phyloP scores from a whole-genome alignment of 176 grass and related monocot genomes.

The Cymbopogon citratus region DNA sequence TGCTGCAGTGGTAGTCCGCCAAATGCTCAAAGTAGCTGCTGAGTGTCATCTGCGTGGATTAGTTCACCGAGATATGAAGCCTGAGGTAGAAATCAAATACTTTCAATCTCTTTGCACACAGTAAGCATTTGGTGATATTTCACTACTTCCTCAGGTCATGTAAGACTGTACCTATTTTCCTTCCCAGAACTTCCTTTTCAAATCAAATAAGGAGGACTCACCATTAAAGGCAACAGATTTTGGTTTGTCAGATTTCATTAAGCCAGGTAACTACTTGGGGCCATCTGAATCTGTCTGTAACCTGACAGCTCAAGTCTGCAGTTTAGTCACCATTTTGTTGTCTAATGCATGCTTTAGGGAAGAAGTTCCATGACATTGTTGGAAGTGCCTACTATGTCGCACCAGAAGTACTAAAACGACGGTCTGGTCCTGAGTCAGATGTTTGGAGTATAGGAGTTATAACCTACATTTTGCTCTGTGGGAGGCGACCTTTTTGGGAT shows the following conservation, averaged over 20 bases:
- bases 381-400: conserved; percentile 99
- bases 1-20: conserved; percentile 85
- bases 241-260: conserved; percentile 93
- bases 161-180: conserved; percentile 52
- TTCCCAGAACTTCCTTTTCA: conserved; percentile 99
- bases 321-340: conserved; percentile 6
- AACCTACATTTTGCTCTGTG: conserved; percentile 98
- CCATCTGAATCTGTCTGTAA: conserved; percentile 14
- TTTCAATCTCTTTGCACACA: conserved; percentile 23
- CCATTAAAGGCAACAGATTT: conserved; percentile 96
- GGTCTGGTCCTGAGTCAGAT: conserved; percentile 90
- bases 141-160: conserved; percentile 41
- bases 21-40: conserved; percentile 98
- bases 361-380: conserved; percentile 91
- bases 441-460: conserved; percentile 99
- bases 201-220: conserved; percentile 74
- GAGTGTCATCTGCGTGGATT: conserved; percentile 94
- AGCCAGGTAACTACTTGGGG: conserved; percentile 54
- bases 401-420: conserved; percentile 87
- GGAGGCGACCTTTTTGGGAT: conserved; percentile 97
- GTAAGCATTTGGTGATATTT: conserved; percentile 48
- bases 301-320: neutral
- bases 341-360: conserved; percentile 52
- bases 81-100: conserved; percentile 62
- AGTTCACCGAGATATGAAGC: conserved; percentile 99